Base-by-base conservation (phyloP, 352 stramenopile species). In the Globisporangium paddicum region DNA sequence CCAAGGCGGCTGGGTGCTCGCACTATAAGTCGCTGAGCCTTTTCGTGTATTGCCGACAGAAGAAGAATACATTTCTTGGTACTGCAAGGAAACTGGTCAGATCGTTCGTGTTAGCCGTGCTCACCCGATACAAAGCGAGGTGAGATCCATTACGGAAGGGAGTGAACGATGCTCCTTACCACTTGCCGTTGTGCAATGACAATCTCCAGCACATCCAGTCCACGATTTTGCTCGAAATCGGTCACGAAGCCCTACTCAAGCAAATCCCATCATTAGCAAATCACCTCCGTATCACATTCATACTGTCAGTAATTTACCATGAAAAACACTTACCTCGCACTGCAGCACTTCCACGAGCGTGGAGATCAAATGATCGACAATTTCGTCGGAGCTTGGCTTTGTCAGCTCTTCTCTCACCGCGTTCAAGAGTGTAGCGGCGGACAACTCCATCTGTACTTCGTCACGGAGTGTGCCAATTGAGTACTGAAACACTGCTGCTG, bases 321-420 rank as follows among this genome's bases (percentile, higher is more conserved):
- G 13, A 5, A 47, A n/a, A 34, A 58, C 18, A 48, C 37, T 49
- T 48, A 58, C 51, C 5, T 58, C 51, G 14, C 51, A 58, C n/a
- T 35, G 9, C 51, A 58, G 3, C 21, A 58, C 18, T 16, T 58
- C 51, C 13, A 37, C 35, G 5, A 58, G 37, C 8, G 19, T 18
- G 23, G 18, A 37, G 16, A 58, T 7, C 38, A 48, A 28, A 5
- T 28, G 38, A 8, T 58, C 51, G 11, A 58, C 16, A 8, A 19
- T 28, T 5, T 49, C 37, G 21, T 49, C 51, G 2, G 35, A 25
- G n/a, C 23, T 19, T 23, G 35, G 23, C 7, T 46, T 40, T 3
- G 8, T 26, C 10, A 49, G 23, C 6, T 48, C 26, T 13, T 11
- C 9, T 16, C 49, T 37, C 8, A 48, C 38, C 5, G 16, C 37